phyloP scores from a whole-genome alignment of 345 rosid genomes.

The Gossypium sturtianum region DNA sequence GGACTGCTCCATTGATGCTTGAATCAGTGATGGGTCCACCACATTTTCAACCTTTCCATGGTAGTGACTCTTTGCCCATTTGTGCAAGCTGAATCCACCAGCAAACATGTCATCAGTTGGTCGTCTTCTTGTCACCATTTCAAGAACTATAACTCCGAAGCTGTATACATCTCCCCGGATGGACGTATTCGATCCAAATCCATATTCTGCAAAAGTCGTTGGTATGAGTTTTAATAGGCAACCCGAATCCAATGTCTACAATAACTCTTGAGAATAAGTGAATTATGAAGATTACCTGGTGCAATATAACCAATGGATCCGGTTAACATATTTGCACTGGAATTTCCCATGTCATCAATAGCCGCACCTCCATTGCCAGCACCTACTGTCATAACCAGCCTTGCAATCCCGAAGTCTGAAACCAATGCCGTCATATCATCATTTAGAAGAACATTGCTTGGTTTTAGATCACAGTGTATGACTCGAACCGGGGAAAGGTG shows the following conservation, averaged over 20 bases:
- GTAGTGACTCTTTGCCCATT: constrained; percentile 43
- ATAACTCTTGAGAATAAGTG: not conserved
- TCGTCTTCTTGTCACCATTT: constrained; percentile 47
- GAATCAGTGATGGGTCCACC: constrained; percentile 36
- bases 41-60: constrained; percentile 33
- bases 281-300: constrained; percentile 38
- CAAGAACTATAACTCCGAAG: constrained; percentile 51
- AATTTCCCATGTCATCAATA: constrained; percentile 40
- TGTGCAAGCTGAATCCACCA: constrained; percentile 38
- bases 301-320: constrained; percentile 57
- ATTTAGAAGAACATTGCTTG: constrained; percentile 59
- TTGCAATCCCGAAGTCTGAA: constrained; percentile 54
- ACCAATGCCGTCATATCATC: constrained; percentile 61
- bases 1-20: constrained; percentile 34
- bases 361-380: constrained; percentile 23
- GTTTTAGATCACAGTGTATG: constrained; percentile 56
- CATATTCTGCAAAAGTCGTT: constrained; percentile 33
- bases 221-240: not conserved
- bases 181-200: constrained; percentile 41
- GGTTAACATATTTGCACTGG: constrained; percentile 40
- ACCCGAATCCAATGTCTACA: not conserved
- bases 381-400: constrained; percentile 32
- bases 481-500: constrained; percentile 53
- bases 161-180: constrained; percentile 57
- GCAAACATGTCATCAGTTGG: constrained; percentile 51